These are phyloP conservation scores for Penicillium decumbens DNA, from an alignment of 2,329 filamentous ascomycete species.

Conservation along the genomic window DNA sequence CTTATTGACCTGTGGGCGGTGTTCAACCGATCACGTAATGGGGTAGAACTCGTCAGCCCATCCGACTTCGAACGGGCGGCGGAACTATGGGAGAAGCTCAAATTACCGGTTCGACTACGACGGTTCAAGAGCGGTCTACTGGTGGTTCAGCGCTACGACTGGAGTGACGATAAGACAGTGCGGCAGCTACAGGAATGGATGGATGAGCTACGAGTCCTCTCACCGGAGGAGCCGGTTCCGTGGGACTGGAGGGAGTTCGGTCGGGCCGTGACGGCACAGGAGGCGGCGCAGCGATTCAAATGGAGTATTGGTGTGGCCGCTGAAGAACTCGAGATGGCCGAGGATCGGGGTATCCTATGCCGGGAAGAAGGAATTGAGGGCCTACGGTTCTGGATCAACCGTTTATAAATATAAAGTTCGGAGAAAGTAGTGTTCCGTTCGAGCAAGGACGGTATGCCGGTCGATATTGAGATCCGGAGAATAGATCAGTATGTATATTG, in stretches of 20 bases:
- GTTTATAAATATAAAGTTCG: slow-evolving; percentile 22
- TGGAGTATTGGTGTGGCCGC: slow-evolving; percentile 97
- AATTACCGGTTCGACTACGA: slow-evolving; percentile 77
- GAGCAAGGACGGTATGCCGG: neutral
- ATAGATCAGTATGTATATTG: neutral
- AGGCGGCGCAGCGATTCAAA: slow-evolving; percentile 81
- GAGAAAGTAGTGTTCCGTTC: neutral
- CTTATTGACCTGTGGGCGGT: slow-evolving; percentile 89
- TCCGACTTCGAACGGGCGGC: slow-evolving; percentile 88
- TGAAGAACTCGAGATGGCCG: slow-evolving; percentile 95
- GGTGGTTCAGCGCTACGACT: slow-evolving; percentile 82
- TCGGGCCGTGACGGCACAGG: slow-evolving; percentile 80
- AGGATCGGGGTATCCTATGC: slow-evolving; percentile 81
- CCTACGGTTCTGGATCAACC: slow-evolving; percentile 88
- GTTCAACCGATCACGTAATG: slow-evolving; percentile 88
- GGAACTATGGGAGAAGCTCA: slow-evolving; percentile 78
- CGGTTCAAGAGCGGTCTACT: slow-evolving; percentile 91
- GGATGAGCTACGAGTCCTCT: slow-evolving; percentile 62
- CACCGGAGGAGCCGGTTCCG: slow-evolving; percentile 58
- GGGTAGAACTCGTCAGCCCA: slow-evolving; percentile 89
- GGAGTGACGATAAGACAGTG: slow-evolving; percentile 87
- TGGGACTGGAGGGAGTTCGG: slow-evolving; percentile 80
- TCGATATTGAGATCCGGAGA: neutral
- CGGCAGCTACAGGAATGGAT: slow-evolving; percentile 72
- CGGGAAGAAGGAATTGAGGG: slow-evolving; percentile 90